Conservation (phyloP, 176 grass and related monocot genomes). For the Ananas comosus region DNA sequence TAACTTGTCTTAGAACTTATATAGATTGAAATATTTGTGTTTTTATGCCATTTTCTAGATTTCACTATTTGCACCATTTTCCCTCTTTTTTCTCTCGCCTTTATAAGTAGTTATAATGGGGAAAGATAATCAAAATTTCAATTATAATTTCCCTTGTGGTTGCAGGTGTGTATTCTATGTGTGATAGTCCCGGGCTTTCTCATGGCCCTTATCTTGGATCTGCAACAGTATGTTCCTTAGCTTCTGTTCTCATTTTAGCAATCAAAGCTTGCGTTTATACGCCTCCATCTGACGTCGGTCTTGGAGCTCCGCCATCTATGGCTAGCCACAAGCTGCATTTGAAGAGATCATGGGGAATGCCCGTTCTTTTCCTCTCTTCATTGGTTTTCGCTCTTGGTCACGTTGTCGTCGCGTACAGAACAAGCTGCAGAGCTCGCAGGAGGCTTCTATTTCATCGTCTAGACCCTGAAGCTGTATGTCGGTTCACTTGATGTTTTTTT, state of each 20-base stretch:
- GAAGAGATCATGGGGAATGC: slow-evolving; percentile 79
- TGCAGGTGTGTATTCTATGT: slow-evolving; percentile 80
- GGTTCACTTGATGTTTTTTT: not conserved
- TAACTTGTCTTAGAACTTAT: too few relatives aligned
- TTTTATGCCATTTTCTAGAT: too few relatives aligned
- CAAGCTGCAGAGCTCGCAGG: slow-evolving; percentile 70
- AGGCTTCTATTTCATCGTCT: slow-evolving; percentile 73
- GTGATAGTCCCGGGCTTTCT: slow-evolving; percentile 50
- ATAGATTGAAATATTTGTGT: too few relatives aligned
- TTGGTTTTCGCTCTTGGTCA: slow-evolving; percentile 86
- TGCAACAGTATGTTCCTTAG: slow-evolving; percentile 53
- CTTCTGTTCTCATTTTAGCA: slow-evolving; percentile 63
- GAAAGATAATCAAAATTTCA: too few relatives aligned
- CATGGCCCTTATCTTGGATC: slow-evolving; percentile 75
- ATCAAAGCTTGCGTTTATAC: slow-evolving; percentile 69
- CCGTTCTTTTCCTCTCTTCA: slow-evolving; percentile 78
- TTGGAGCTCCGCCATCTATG: slow-evolving; percentile 62
- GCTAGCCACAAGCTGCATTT: slow-evolving; percentile 42
- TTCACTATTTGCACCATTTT: too few relatives aligned
- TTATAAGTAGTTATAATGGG: too few relatives aligned
- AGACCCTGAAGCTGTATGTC: slow-evolving; percentile 66
- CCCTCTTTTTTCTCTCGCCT: too few relatives aligned
- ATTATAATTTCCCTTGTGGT: too few relatives aligned
- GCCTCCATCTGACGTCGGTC: slow-evolving; percentile 52
- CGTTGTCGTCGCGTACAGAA: slow-evolving; percentile 77